Conservation (phyloP, 805 yeast genomes). For the Wickerhamomyces hampshirensis region DNA sequence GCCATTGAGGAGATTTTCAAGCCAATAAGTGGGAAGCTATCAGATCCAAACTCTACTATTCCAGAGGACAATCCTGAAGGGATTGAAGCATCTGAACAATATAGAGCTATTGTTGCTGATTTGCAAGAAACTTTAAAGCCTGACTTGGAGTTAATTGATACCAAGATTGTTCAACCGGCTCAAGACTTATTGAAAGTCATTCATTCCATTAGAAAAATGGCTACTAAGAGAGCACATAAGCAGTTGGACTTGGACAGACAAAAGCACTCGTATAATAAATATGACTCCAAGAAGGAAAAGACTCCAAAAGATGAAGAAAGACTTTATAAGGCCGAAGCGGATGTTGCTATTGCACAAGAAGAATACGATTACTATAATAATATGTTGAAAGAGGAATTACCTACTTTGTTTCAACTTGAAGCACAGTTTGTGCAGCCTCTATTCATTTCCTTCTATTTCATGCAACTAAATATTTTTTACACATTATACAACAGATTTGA, state of each 20-base stretch:
- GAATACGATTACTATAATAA: constrained; percentile 96
- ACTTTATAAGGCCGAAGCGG: constrained; percentile 84
- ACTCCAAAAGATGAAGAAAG: constrained; percentile 88
- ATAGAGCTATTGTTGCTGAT: constrained; percentile 81
- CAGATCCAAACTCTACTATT: constrained; percentile 80
- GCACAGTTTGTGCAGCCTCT: constrained; percentile 90
- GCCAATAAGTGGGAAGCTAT: constrained; percentile 88
- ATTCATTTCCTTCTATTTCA: constrained; percentile 90
- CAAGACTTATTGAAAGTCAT: constrained; percentile 84
- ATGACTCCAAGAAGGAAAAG: constrained; percentile 77
- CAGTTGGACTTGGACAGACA: constrained; percentile 91
- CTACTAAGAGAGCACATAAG: constrained; percentile 92
- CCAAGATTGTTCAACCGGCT: constrained; percentile 86
- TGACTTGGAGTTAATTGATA: constrained; percentile 86
- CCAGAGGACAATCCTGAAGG: constrained; percentile 98
- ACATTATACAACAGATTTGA: constrained; percentile 88
- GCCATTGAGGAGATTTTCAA: constrained; percentile 94
- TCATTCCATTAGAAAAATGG: constrained; percentile 83
- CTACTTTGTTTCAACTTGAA: constrained; percentile 81
- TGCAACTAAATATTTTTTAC: constrained; percentile 97
- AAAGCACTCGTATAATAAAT: constrained; percentile 61
- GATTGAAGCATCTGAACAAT: constrained; percentile 89
- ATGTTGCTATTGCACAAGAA: constrained; percentile 85
- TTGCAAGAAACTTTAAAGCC: constrained; percentile 84
- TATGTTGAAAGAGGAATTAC: constrained; percentile 86